These are phyloP conservation scores for Sporothrix dimorphospora DNA, from an alignment of 2,329 filamentous ascomycete genomes.

Conservation along the genomic window DNA sequence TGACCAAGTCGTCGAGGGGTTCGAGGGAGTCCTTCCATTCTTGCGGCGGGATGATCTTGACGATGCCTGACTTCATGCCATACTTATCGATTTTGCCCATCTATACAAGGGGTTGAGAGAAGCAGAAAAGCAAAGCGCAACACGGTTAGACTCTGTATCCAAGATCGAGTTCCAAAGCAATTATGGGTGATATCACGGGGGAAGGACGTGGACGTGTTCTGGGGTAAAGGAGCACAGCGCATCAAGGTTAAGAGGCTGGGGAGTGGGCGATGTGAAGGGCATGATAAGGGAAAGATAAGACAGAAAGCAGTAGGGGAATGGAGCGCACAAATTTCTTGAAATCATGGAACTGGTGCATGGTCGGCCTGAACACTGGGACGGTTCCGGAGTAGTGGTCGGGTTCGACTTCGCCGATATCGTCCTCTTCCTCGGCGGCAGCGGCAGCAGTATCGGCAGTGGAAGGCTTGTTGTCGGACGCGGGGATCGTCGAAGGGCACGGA, in stretches of 20 bases:
- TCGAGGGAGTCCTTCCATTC: slow-evolving; percentile 90
- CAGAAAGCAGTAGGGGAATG: slow-evolving; percentile 1
- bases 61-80: slow-evolving; percentile 95
- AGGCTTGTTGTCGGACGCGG: slow-evolving; percentile 29
- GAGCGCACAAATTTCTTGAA: slow-evolving; percentile 83
- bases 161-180: neutral
- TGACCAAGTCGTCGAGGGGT: slow-evolving; percentile 80
- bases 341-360: slow-evolving; percentile 91
- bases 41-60: slow-evolving; percentile 90
- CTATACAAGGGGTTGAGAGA: slow-evolving; percentile 42
- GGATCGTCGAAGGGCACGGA: slow-evolving; percentile 21
- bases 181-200: too few relatives aligned
- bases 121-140: slow-evolving; percentile 36
- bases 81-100: slow-evolving; percentile 86
- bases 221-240: too few relatives aligned
- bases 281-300: neutral
- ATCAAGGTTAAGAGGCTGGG: neutral
- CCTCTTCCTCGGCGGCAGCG: slow-evolving; percentile 31
- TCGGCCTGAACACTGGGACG: slow-evolving; percentile 93
- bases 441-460: neutral
- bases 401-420: slow-evolving; percentile 74
- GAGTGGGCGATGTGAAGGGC: neutral
- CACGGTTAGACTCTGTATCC: slow-evolving; percentile 6
- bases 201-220: too few relatives aligned
- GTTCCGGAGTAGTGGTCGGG: slow-evolving; percentile 90